These are phyloP conservation scores for Carex kokanica DNA, from an alignment of 176 grass and related monocot species.

Conservation along the genomic window DNA sequence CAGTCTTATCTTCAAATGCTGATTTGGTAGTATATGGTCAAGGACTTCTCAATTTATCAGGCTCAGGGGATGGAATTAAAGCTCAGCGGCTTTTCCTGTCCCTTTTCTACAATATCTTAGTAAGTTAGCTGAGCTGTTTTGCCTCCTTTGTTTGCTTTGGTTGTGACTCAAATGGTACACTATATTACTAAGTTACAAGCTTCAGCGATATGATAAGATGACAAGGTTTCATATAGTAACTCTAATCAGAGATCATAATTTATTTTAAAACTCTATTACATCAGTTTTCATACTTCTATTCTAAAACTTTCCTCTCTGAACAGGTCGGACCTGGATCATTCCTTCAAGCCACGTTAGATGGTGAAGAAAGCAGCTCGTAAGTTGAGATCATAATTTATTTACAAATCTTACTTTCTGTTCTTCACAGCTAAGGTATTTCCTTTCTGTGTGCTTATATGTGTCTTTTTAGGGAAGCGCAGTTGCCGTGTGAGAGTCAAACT, in stretches of 20 bases:
- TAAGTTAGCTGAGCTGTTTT: slow-evolving; percentile 42
- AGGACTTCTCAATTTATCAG: slow-evolving; percentile 96
- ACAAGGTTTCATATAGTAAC: background rate
- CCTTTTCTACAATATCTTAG: slow-evolving; percentile 97
- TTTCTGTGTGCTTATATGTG: slow-evolving; percentile 25
- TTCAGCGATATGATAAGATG: slow-evolving; percentile 8
- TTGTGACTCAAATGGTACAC: slow-evolving; percentile 7
- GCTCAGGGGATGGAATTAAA: slow-evolving; percentile 88
- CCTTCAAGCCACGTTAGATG: slow-evolving; percentile 80
- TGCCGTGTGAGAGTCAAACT: slow-evolving; percentile 80
- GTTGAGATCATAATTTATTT: slow-evolving; percentile 29
- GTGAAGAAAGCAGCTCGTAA: slow-evolving; percentile 80
- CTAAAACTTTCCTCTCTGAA: slow-evolving; percentile 33
- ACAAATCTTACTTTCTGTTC: slow-evolving; percentile 29
- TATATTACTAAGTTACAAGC: background rate
- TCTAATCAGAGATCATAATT: too few relatives aligned
- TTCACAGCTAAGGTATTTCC: slow-evolving; percentile 33
- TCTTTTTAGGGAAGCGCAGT: slow-evolving; percentile 57
- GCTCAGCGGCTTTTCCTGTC: slow-evolving; percentile 78
- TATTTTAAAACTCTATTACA: background rate
- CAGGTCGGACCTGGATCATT: slow-evolving; percentile 93
- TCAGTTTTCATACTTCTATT: background rate
- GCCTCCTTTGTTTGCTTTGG: background rate
- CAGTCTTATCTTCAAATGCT: slow-evolving; percentile 90
- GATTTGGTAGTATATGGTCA: slow-evolving; percentile 94